These are phyloP conservation scores for Orbilia quercus DNA, from an alignment of 2,329 filamentous ascomycete genomes.

Conservation along the genomic window DNA sequence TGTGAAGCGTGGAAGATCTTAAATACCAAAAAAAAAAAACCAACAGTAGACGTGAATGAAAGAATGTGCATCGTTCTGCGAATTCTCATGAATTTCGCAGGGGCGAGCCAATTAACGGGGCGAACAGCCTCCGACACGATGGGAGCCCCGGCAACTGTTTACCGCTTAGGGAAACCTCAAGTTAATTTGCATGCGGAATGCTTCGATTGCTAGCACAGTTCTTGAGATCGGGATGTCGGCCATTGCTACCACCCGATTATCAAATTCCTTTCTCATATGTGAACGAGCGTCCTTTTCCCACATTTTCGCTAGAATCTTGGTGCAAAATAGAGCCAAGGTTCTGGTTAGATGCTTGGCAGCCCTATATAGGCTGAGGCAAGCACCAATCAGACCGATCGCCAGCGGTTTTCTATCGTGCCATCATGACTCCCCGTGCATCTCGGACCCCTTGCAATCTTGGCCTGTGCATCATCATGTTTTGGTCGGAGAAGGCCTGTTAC, in stretches of 20 bases:
- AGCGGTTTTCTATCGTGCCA: conserved; percentile 15
- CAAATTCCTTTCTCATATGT: conserved; percentile 32
- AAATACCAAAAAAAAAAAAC: background rate
- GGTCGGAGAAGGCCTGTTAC: conserved; percentile 47
- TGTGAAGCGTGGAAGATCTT: background rate
- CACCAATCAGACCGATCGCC: conserved; percentile 35
- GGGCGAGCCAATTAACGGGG: conserved; percentile 3
- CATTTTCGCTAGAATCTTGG: conserved; percentile 8
- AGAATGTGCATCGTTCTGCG: background rate
- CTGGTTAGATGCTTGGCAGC: conserved; percentile 36
- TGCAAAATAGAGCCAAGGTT: background rate
- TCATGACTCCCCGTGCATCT: conserved; percentile 38
- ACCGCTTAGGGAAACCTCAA: conserved; percentile 10
- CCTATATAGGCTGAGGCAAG: conserved; percentile 28
- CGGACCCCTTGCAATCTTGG: conserved; percentile 19
- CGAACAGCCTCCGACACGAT: conserved; percentile 6
- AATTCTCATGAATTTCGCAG: background rate
- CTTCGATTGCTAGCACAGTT: background rate
- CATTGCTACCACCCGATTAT: conserved; percentile 37
- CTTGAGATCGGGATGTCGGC: conserved; percentile 29
- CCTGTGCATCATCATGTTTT: conserved; percentile 31
- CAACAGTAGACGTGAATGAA: background rate
- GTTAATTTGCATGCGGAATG: conserved; percentile 23
- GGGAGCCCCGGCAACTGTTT: background rate
- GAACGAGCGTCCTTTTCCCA: conserved; percentile 26